Conservation (phyloP, 192 early-diverging fungal species). For the Glomus cerebriforme region DNA sequence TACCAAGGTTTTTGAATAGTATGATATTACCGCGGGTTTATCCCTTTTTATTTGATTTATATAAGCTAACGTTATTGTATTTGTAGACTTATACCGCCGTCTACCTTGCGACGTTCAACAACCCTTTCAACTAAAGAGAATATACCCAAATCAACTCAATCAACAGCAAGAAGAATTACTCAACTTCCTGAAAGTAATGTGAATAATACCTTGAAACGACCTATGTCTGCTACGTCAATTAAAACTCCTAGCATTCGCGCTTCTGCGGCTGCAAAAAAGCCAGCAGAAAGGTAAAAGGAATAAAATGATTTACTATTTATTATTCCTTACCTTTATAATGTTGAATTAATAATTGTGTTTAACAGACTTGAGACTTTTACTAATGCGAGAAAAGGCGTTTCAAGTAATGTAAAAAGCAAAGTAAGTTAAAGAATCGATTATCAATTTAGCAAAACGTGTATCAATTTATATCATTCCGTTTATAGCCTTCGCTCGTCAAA, state of each 20-base stretch:
- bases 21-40: not conserved
- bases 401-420: not conserved
- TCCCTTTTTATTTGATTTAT: not conserved
- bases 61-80: not conserved
- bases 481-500: not conserved
- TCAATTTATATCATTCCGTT: not conserved
- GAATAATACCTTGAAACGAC: not conserved
- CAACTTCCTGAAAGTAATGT: not conserved
- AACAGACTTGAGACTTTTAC: not conserved
- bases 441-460: not conserved
- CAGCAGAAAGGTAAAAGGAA: not conserved
- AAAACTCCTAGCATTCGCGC: not conserved
- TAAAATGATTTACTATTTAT: not conserved
- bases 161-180: not conserved
- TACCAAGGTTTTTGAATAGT: not conserved
- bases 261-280: not conserved
- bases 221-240: not conserved
- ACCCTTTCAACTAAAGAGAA: not conserved
- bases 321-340: not conserved
- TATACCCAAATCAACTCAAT: not conserved
- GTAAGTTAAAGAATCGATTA: not conserved
- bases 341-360: not conserved
- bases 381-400: not conserved
- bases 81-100: not conserved
- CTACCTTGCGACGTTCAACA: not conserved